Percentiles rank a stretch among this genome's conserved stretches.
phyloP scores from a whole-genome alignment of 192 early-diverging fungal species.

The Pilobolus umbonatus region DNA sequence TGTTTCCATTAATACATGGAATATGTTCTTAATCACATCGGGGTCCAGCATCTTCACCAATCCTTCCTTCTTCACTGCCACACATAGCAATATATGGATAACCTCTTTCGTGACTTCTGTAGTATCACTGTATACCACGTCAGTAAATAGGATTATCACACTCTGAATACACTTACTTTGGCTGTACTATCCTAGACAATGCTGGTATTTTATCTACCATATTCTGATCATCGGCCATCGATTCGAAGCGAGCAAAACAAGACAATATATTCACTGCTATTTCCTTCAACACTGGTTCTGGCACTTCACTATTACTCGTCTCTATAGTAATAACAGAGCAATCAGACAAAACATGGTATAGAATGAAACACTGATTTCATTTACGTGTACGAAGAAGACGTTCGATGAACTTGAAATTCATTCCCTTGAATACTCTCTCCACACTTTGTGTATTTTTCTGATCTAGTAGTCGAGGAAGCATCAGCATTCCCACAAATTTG shows the following conservation, averaged over 20 bases:
- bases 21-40: slow-evolving; percentile 24
- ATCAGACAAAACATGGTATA: too few species aligned
- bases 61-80: slow-evolving; percentile 25
- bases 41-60: slow-evolving; percentile 27
- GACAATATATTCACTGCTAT: slow-evolving; percentile 40
- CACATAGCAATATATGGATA: slow-evolving; percentile 33
- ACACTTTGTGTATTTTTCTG: slow-evolving; percentile 30
- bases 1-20: slow-evolving; percentile 22
- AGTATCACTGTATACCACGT: too few species aligned
- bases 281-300: slow-evolving; percentile 32
- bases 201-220: slow-evolving; percentile 34
- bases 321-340: too few species aligned
- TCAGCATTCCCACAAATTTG: slow-evolving; percentile 47
- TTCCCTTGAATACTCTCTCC: slow-evolving; percentile 35
- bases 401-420: slow-evolving; percentile 51
- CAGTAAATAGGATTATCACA: too few species aligned
- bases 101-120: slow-evolving; percentile 31
- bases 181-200: slow-evolving; percentile 26
- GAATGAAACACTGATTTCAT: not conserved
- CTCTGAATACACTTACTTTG: too few species aligned
- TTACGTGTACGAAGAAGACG: slow-evolving; percentile 42
- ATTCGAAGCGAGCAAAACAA: slow-evolving; percentile 31
- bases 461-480: slow-evolving; percentile 43
- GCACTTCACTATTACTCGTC: too few species aligned
- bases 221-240: slow-evolving; percentile 14